Conservation (phyloP, 108 stramenopile genomes). For the Hondaea fermentalgiana region DNA sequence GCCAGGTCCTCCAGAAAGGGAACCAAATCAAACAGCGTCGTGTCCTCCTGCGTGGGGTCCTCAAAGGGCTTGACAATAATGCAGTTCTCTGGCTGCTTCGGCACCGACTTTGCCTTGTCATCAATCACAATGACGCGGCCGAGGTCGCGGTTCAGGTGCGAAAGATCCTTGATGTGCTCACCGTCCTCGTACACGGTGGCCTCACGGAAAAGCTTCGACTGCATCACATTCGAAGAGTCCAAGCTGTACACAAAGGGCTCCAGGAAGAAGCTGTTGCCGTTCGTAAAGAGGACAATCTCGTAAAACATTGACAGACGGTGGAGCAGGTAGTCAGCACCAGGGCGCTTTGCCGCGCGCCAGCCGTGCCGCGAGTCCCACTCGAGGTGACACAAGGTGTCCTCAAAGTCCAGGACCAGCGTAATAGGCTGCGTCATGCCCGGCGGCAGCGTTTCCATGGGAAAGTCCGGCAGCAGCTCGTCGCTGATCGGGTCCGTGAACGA, state of each 20-base stretch:
- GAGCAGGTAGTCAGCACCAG: conserved; percentile 87
- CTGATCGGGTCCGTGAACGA: conserved; percentile 68
- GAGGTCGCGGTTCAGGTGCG: conserved; percentile 72
- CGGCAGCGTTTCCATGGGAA: conserved; percentile 63
- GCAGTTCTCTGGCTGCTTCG: conserved; percentile 79
- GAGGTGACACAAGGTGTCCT: conserved; percentile 77
- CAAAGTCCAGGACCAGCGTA: conserved; percentile 84
- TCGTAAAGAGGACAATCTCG: conserved; percentile 85
- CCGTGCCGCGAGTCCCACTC: conserved; percentile 85
- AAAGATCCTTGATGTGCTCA: conserved; percentile 83
- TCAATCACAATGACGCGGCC: conserved; percentile 81
- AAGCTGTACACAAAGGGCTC: conserved; percentile 69
- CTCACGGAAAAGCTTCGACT: conserved; percentile 85
- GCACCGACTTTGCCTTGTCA: conserved; percentile 74
- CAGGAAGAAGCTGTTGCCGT: conserved; percentile 66
- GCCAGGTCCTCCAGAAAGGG: conserved; percentile 48
- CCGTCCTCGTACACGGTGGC: conserved; percentile 78
- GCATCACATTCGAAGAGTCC: conserved; percentile 72
- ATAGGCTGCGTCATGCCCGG: conserved; percentile 79
- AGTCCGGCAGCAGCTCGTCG: conserved; percentile 84
- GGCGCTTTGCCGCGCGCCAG: conserved; percentile 90
- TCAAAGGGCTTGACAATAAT: conserved; percentile 83
- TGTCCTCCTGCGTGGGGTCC: conserved; percentile 54
- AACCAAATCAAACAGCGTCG: conserved; percentile 36
- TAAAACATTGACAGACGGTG: conserved; percentile 80